phyloP scores from a whole-genome alignment of 805 yeast species.

The Ogataea polymorpha region DNA sequence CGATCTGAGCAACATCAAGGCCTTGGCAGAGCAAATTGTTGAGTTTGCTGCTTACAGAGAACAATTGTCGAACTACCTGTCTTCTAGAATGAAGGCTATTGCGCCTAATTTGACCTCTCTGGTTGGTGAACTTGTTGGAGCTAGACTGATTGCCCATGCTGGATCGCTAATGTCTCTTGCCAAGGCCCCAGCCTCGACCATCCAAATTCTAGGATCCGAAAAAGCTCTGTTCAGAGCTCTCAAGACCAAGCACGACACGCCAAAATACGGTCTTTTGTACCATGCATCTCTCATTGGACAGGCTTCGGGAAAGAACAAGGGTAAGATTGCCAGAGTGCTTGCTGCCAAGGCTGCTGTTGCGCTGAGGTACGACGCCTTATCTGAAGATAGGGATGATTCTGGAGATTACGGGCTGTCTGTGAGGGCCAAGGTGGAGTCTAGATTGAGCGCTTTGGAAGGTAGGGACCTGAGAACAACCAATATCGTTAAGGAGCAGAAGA shows the following conservation, averaged over 20 bases:
- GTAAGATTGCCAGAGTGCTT: conserved; percentile 96
- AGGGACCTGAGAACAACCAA: conserved; percentile 90
- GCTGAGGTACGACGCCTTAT: conserved; percentile 91
- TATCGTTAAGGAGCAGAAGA: conserved; percentile 77
- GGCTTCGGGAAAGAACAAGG: conserved; percentile 97
- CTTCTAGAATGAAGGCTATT: conserved; percentile 96
- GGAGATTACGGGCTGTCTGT: conserved; percentile 91
- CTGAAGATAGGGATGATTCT: conserved; percentile 95
- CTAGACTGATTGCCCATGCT: conserved; percentile 95
- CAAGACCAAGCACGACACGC: conserved; percentile 97
- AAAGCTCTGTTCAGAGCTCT: conserved; percentile 98
- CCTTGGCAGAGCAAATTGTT: conserved; percentile 93
- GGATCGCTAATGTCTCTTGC: conserved; percentile 93
- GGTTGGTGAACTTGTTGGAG: conserved; percentile 98
- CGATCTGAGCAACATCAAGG: conserved; percentile 83
- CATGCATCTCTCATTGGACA: conserved; percentile 97
- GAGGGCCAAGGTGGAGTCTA: conserved; percentile 89
- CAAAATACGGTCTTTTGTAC: conserved; percentile 95
- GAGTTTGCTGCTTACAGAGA: conserved; percentile 96
- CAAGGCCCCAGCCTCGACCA: conserved; percentile 97
- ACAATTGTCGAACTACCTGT: conserved; percentile 85
- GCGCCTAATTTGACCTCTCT: conserved; percentile 96
- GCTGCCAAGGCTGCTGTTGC: conserved; percentile 99
- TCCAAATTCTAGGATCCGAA: conserved; percentile 98
- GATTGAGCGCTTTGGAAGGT: conserved; percentile 94